These are phyloP conservation scores for Fragaria iinumae DNA, from an alignment of 306 rosid species.

Conservation along the genomic window DNA sequence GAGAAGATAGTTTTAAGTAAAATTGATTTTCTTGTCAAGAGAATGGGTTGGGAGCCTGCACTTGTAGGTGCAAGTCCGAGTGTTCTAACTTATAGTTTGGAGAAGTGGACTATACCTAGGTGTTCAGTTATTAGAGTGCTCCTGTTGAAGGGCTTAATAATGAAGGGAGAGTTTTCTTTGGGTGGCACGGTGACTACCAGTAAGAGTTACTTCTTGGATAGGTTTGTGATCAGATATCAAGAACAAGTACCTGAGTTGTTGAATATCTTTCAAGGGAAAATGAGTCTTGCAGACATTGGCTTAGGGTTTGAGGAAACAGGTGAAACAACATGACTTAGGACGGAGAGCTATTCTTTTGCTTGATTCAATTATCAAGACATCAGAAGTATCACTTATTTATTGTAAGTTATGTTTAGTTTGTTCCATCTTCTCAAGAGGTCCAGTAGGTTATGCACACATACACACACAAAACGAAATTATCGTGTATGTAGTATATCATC, in stretches of 20 bases:
- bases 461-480: not conserved
- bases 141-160: constrained; percentile 22
- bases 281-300: not conserved
- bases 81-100: constrained; percentile 23
- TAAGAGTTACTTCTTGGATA: not conserved
- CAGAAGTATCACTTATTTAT: not conserved
- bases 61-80: constrained; percentile 19
- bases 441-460: not conserved
- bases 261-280: not conserved
- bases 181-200: not conserved
- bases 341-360: not conserved
- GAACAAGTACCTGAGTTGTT: constrained; percentile 7
- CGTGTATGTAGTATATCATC: not conserved
- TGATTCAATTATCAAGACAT: not conserved
- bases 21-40: constrained; percentile 29
- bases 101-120: constrained; percentile 44
- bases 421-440: no score
- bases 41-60: constrained; percentile 22
- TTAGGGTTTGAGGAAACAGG: not conserved
- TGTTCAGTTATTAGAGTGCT: constrained; percentile 39
- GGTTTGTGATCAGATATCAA: constrained; percentile 4
- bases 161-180: not conserved
- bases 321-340: not conserved
- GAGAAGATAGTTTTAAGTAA: constrained; percentile 24
- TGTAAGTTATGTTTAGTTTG: not conserved